phyloP scores from a whole-genome alignment of 768 basidiomycete species.

The Termitomyces sp. region DNA sequence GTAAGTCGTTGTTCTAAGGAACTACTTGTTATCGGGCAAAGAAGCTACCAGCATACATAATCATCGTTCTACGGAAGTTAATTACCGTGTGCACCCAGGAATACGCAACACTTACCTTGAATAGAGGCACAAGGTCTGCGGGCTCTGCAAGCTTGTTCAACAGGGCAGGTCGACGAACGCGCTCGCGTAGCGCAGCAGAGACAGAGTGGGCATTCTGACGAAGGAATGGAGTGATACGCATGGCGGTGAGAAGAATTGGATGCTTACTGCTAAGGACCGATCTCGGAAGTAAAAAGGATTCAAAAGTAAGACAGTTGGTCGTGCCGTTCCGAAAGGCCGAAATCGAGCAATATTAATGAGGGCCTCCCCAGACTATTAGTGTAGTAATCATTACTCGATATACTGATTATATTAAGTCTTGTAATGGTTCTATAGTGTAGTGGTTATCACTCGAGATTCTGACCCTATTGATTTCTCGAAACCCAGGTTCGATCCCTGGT shows the following conservation, averaged over 20 bases:
- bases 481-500: conserved; percentile 17
- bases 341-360: no score
- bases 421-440: conserved; percentile 15
- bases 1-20: not conserved
- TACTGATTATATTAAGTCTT: no score
- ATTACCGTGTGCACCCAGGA: not conserved
- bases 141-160: conserved; percentile 29
- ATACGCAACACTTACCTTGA: conserved; percentile 25
- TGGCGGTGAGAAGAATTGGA: conserved; percentile 4
- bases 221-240: conserved; percentile 24
- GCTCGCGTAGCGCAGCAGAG: conserved; percentile 33
- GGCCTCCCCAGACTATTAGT: no score
- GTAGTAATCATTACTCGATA: no score
- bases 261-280: not conserved
- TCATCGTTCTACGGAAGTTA: conserved; percentile 32
- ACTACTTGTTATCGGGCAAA: not conserved
- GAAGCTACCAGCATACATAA: conserved; percentile 29
- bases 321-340: no score
- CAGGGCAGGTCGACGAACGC: conserved; percentile 33
- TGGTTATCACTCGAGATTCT: conserved; percentile 18
- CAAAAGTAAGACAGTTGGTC: not conserved
- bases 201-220: conserved; percentile 21
- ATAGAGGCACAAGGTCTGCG: conserved; percentile 33
- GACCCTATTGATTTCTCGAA: conserved; percentile 8
- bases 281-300: not conserved